Evolutionary conservation across 164 flowering plant genomes (phyloP), one percentile per base, ranked within the genome.

Genomic region (Kingdonia uniflora): DNA sequence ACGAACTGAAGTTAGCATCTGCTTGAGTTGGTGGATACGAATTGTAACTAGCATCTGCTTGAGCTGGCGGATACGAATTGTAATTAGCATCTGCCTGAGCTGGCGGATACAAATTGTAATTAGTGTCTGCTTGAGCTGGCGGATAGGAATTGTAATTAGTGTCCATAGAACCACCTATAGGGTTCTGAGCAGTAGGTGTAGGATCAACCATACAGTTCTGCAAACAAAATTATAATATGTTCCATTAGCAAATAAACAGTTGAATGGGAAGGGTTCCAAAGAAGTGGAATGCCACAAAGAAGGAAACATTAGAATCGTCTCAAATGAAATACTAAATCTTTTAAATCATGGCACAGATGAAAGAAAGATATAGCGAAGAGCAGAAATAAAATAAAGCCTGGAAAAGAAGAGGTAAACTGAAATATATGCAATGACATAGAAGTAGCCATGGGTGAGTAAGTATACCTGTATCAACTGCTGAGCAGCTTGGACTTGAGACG

Each of bases 391-490:
- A 14, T 4, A 41, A 41, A 41, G 11, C 44, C 4, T 41, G n/a
- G n/a, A 41, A n/a, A n/a, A n/a, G n/a, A n/a, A n/a, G n/a, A n/a
- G n/a, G 0, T 24, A 33, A 24, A 19, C 8, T 1, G 12, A 21
- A 11, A 11, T 10, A n/a, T 47, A 23, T 29, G 13, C n/a, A 42
- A 19, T 52, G 6, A 13, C 19, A 16, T 25, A 22, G n/a, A 41
- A 19, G 46, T 21, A 16, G 5, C 15, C 39, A 15, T 29, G 51
- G 35, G 16, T 21, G 11, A n/a, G 11, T 12, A 49, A 22, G 2
- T 46, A 26, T 67, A 59, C 84, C 84, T 79, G 82, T 61, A 78
- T 71, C 65, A 80, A 71, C 49, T 78, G 86, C 58, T 80, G 86
- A 35, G 86, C 83, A 42, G 82, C 64, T 71, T 78, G 83, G 45